These are phyloP conservation scores for Crithidia thermophila DNA, from an alignment of 208 protist genomes.

Conservation along the genomic window DNA sequence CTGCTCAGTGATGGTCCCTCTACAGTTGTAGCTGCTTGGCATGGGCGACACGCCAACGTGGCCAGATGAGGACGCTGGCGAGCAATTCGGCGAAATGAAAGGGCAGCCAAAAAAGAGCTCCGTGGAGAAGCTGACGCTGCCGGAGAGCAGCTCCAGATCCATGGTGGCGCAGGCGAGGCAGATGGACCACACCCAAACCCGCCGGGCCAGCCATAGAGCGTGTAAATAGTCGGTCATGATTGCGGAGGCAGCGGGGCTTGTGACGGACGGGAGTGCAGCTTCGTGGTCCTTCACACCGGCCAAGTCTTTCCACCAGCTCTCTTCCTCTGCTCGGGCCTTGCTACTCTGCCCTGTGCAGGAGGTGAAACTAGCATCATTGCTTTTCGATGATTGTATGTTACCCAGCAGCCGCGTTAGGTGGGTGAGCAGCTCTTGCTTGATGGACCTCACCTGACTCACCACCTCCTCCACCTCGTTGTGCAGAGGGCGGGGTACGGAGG, in stretches of 20 bases:
- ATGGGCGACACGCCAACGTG: too few species aligned
- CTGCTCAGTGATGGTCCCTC: slow-evolving; percentile 9
- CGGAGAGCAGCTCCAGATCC: slow-evolving; percentile 70
- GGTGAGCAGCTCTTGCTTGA: slow-evolving; percentile 73
- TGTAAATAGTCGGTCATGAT: slow-evolving; percentile 18
- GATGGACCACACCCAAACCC: slow-evolving; percentile 69
- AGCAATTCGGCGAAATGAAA: background rate
- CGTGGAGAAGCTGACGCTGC: slow-evolving; percentile 48
- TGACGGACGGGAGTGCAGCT: too few species aligned
- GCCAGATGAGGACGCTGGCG: background rate
- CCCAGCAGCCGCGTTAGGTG: slow-evolving; percentile 22
- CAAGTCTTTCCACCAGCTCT: slow-evolving; percentile 6
- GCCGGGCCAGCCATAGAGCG: slow-evolving; percentile 28
- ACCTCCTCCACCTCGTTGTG: slow-evolving; percentile 17
- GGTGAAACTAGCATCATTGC: too few species aligned
- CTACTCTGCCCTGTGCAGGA: too few species aligned
- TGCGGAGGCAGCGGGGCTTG: too few species aligned
- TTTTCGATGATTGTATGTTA: background rate
- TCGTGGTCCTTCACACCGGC: background rate
- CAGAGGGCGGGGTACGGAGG: too few species aligned
- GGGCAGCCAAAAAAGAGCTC: slow-evolving; percentile 31
- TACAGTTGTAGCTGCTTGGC: slow-evolving; percentile 12
- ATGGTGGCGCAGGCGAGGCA: slow-evolving; percentile 41
- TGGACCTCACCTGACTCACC: slow-evolving; percentile 65
- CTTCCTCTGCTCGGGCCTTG: background rate